These are phyloP conservation scores for Chlamydomonas sphaeroides DNA, from an alignment of 139 green algal genomes.

Conservation along the genomic window DNA sequence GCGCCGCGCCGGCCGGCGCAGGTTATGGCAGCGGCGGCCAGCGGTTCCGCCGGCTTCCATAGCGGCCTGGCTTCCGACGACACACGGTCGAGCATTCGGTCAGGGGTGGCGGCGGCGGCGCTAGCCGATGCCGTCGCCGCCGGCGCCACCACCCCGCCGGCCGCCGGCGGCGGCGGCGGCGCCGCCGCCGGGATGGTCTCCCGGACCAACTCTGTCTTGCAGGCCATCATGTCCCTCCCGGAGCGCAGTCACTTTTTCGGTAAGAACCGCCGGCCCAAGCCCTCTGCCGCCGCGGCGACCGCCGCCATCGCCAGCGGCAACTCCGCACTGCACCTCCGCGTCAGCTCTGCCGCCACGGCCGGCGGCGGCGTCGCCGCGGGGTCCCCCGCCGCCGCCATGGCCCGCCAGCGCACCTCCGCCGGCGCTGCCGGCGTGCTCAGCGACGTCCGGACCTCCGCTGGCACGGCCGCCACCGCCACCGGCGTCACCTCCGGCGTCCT, in stretches of 20 bases:
- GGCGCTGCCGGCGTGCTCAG: neutral
- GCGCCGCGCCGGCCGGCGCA: conserved; percentile 6
- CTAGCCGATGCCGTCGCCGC: too few relatives aligned
- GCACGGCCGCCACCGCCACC: neutral
- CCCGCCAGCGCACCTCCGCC: conserved; percentile 2
- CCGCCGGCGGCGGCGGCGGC: too few relatives aligned
- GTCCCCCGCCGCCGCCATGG: neutral
- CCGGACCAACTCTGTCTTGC: conserved; percentile 70
- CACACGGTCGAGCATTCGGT: neutral
- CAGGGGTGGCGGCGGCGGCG: neutral
- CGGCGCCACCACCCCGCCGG: too few relatives aligned
- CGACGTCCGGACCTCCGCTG: neutral
- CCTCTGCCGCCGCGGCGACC: neutral
- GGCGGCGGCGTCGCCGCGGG: neutral
- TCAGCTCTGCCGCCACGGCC: neutral
- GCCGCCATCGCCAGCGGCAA: neutral
- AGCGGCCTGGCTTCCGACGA: conserved; percentile 6
- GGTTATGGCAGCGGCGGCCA: neutral
- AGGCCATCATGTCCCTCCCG: conserved; percentile 34
- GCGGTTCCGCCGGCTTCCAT: neutral
- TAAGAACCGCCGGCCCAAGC: neutral
- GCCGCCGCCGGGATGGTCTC: conserved; percentile 59
- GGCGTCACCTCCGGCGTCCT: neutral
- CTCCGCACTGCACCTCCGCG: conserved; percentile 16
- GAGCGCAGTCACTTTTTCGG: conserved; percentile 24